Percentiles rank a stretch among this genome's conserved stretches.
Evolutionary conservation across 73 alveolate species (phyloP).

Genomic region (Symbiodinium natans): DNA sequence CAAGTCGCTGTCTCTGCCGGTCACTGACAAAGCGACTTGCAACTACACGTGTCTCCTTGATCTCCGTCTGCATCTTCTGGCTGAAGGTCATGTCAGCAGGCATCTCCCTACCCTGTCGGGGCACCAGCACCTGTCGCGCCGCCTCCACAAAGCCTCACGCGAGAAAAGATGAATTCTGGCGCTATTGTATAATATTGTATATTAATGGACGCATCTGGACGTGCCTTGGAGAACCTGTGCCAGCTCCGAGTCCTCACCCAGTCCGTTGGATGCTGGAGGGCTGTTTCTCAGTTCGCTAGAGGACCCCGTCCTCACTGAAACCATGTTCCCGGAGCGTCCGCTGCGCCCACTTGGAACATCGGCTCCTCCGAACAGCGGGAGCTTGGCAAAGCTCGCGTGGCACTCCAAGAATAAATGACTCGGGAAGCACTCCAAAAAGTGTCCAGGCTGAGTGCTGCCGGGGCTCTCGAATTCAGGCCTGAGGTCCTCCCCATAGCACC

Average conservation of each 20-base stretch:
- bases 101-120: background rate
- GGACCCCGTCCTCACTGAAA: background rate
- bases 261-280: too few species aligned
- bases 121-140: background rate
- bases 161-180: too few species aligned
- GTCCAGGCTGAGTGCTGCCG: too few species aligned
- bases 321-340: background rate
- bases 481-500: conserved; percentile 18
- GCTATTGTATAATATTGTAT: too few species aligned
- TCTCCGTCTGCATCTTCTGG: background rate
- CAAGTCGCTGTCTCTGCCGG: too few species aligned
- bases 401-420: too few species aligned
- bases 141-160: background rate
- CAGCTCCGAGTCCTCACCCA: background rate
- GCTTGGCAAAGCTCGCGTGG: too few species aligned
- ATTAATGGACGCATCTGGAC: too few species aligned
- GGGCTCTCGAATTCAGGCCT: background rate
- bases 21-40: background rate
- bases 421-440: too few species aligned
- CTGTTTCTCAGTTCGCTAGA: too few species aligned
- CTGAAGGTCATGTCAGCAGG: background rate
- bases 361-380: background rate
- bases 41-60: background rate
- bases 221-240: background rate
- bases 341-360: conserved; percentile 3